A percentile compares a stretch with the other conserved stretches of the same genome.
phyloP scores from a whole-genome alignment of 2,329 filamentous ascomycete species.

The Beauveria sp. region DNA sequence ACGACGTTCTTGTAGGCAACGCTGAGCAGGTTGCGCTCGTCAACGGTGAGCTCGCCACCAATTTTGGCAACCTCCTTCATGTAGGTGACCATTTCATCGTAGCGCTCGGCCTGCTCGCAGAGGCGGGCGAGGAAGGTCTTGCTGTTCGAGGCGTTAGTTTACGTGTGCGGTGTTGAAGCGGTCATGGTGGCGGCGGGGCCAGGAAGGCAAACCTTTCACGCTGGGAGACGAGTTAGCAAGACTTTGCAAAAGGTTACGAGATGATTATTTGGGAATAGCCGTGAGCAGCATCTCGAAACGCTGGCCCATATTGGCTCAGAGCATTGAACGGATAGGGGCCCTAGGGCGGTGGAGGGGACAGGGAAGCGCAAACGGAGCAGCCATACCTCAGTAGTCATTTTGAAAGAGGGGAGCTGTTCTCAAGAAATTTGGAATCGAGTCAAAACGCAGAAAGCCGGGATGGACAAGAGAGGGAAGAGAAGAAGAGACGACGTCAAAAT shows the following conservation, averaged over 20 bases:
- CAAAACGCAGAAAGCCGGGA: constrained; percentile 1
- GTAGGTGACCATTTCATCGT: constrained; percentile 99
- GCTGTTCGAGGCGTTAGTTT: constrained; percentile 45
- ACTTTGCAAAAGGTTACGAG: background rate
- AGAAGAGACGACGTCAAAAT: constrained; percentile 15
- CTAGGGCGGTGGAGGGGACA: constrained; percentile 4
- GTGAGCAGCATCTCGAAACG: background rate
- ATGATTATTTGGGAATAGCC: background rate
- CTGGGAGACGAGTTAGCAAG: constrained; percentile 28
- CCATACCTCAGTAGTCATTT: constrained; percentile 58
- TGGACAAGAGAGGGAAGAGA: constrained; percentile 8
- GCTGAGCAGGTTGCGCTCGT: constrained; percentile 97
- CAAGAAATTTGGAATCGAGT: constrained; percentile 12
- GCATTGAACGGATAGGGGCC: constrained; percentile 1
- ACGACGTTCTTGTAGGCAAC: constrained; percentile 99
- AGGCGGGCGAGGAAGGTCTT: constrained; percentile 99
- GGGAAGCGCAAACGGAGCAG: constrained; percentile 12
- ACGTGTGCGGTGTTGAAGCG: constrained; percentile 13
- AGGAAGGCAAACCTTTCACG: constrained; percentile 57
- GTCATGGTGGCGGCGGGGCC: constrained; percentile 16
- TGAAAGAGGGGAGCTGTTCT: constrained; percentile 21
- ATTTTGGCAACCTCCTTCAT: constrained; percentile 99
- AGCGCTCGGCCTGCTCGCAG: constrained; percentile 99
- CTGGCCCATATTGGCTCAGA: background rate
- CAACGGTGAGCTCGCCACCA: constrained; percentile 74